Evolutionary conservation across 2,329 filamentous ascomycete species (phyloP).

Genomic region (Fusarium sp.): DNA sequence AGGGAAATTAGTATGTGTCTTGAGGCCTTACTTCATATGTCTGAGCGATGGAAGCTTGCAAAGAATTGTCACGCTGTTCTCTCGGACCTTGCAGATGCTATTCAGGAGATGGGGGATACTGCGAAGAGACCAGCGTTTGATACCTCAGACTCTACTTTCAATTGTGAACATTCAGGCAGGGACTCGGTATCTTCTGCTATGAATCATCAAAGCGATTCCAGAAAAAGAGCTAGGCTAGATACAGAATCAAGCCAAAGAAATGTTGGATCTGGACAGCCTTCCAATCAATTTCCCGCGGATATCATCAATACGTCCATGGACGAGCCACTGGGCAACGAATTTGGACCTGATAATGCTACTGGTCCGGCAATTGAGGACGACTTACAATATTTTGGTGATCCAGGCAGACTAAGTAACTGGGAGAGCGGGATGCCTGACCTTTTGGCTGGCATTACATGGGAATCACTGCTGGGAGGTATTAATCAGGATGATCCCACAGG

Average conservation of each 20-base stretch:
- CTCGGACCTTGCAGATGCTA: background rate
- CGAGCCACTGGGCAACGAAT: background rate
- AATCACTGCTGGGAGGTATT: background rate
- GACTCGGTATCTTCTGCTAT: too few species aligned
- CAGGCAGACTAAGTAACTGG: background rate
- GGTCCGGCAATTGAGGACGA: background rate
- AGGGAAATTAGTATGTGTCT: background rate
- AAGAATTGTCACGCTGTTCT: background rate
- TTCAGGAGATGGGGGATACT: background rate
- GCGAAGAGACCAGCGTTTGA: background rate
- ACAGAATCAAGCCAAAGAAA: background rate
- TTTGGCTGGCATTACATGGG: background rate
- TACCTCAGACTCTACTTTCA: too few species aligned
- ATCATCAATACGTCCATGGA: background rate
- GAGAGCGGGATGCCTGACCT: background rate
- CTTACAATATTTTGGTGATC: accelerated
- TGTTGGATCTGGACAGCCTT: too few species aligned
- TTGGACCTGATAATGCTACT: accelerated
- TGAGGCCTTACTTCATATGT: background rate
- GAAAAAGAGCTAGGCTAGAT: background rate
- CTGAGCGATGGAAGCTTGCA: background rate
- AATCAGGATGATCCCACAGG: background rate
- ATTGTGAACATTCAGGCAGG: too few species aligned
- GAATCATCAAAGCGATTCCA: background rate
- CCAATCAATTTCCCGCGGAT: background rate